phyloP scores from a whole-genome alignment of 2,329 filamentous ascomycete species.

The Hypoxylon sp. region DNA sequence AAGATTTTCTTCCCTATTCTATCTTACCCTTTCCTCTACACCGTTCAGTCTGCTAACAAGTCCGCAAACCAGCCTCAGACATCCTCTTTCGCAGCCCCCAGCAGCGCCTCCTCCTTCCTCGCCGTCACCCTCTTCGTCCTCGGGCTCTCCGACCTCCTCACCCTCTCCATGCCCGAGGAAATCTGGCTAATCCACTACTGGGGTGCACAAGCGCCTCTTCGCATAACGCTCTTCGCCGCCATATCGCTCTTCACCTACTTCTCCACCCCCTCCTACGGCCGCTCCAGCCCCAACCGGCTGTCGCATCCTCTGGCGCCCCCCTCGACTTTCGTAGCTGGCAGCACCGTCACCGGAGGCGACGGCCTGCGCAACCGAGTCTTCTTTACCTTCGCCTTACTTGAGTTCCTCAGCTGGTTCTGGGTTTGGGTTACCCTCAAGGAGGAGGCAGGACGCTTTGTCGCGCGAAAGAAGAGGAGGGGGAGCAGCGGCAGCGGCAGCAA shows the following conservation, averaged over 20 bases:
- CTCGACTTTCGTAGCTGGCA: conserved; percentile 54
- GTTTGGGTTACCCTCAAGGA: conserved; percentile 78
- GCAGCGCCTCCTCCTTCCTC: conserved; percentile 80
- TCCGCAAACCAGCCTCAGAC: conserved; percentile 67
- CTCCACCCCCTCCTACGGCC: conserved; percentile 52
- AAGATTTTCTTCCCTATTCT: conserved; percentile 47
- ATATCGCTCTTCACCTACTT: conserved; percentile 67
- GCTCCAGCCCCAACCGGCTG: conserved; percentile 45
- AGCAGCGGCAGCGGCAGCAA: conserved; percentile 35
- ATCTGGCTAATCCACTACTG: conserved; percentile 73
- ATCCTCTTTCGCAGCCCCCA: conserved; percentile 75
- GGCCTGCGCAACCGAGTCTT: conserved; percentile 85
- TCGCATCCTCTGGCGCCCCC: conserved; percentile 54
- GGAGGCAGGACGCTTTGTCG: conserved; percentile 64
- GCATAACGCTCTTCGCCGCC: conserved; percentile 66
- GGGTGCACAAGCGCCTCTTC: conserved; percentile 72
- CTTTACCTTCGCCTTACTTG: conserved; percentile 87
- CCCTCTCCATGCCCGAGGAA: conserved; percentile 77
- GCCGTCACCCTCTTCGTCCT: conserved; percentile 74
- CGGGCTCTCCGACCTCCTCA: conserved; percentile 74
- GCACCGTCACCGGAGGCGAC: conserved; percentile 66
- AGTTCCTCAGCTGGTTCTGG: conserved; percentile 91
- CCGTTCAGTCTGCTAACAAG: conserved; percentile 7
- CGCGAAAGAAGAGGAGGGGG: conserved; percentile 56
- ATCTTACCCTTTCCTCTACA: background rate